Conservation (phyloP, 1,284 basidiomycete species). For the Cryptococcus sp. region DNA sequence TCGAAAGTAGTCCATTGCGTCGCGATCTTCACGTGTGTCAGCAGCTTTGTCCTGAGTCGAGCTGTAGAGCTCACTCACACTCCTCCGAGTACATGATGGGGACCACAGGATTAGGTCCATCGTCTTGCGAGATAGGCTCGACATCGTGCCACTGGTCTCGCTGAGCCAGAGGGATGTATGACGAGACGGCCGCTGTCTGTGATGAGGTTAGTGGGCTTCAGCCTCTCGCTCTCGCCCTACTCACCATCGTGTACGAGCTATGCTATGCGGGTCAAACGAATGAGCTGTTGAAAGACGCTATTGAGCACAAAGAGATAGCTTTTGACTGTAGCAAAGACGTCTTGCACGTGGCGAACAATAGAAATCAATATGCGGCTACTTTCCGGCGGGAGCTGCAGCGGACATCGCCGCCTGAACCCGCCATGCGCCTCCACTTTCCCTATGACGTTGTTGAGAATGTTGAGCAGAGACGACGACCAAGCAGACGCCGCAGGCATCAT, state of each 20-base stretch:
- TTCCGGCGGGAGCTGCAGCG: background rate
- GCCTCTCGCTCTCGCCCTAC: background rate
- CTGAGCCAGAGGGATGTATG: conserved; percentile 61
- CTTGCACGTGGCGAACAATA: conserved; percentile 6
- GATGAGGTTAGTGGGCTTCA: background rate
- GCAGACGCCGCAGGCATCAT: background rate
- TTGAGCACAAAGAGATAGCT: too few relatives aligned
- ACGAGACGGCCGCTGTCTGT: conserved; percentile 4
- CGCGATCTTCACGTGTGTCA: conserved; percentile 65
- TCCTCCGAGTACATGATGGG: conserved; percentile 84
- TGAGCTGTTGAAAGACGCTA: background rate
- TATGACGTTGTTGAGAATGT: background rate
- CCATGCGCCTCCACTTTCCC: background rate
- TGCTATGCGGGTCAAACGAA: background rate
- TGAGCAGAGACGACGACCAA: background rate
- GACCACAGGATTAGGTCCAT: conserved; percentile 71
- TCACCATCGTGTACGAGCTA: background rate
- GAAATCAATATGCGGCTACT: too few relatives aligned
- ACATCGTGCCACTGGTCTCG: conserved; percentile 77
- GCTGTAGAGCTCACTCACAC: conserved; percentile 62
- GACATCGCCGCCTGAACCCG: background rate
- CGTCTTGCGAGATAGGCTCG: conserved; percentile 75
- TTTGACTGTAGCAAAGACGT: background rate
- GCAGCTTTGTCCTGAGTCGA: conserved; percentile 1
- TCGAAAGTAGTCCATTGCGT: conserved; percentile 88